Evolutionary conservation across 1,284 basidiomycete genomes (phyloP).

Genomic region (Rhodofomes roseus): DNA sequence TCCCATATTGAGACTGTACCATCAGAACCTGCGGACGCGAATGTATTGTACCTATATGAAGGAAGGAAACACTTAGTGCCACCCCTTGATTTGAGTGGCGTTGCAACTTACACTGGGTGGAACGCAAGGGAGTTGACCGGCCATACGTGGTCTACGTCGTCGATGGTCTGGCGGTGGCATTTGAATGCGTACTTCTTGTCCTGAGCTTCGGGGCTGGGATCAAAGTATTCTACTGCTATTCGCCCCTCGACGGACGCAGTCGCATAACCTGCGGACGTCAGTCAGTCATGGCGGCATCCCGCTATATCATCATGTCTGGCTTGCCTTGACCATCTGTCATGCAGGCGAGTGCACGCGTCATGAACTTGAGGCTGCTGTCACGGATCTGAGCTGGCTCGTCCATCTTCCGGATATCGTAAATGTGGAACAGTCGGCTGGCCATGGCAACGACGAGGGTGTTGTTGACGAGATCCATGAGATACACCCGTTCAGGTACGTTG

Average conservation of each 20-base stretch:
- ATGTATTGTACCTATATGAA: conserved; percentile 77
- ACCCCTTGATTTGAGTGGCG: background rate
- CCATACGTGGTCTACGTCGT: conserved; percentile 97
- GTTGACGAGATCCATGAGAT: conserved; percentile 73
- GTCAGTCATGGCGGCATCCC: background rate
- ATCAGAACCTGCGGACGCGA: conserved; percentile 93
- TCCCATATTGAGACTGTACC: conserved; percentile 94
- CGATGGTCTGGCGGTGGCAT: conserved; percentile 88
- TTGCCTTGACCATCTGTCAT: conserved; percentile 91
- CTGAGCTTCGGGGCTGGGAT: conserved; percentile 73
- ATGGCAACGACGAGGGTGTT: conserved; percentile 84
- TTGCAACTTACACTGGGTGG: conserved; percentile 69
- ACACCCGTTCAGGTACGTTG: conserved; percentile 78
- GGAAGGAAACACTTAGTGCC: background rate
- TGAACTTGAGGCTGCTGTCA: conserved; percentile 93
- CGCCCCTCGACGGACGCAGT: conserved; percentile 93
- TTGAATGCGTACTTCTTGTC: conserved; percentile 98
- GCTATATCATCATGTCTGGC: conserved; percentile 14
- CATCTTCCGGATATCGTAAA: conserved; percentile 83
- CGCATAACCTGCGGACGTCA: conserved; percentile 69
- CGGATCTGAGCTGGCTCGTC: conserved; percentile 69
- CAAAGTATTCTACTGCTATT: conserved; percentile 97
- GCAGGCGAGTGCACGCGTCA: conserved; percentile 87
- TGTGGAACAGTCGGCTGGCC: conserved; percentile 85
- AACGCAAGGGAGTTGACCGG: conserved; percentile 95